Conservation (phyloP, 768 basidiomycete genomes). For the Hygrocybe coccinea region DNA sequence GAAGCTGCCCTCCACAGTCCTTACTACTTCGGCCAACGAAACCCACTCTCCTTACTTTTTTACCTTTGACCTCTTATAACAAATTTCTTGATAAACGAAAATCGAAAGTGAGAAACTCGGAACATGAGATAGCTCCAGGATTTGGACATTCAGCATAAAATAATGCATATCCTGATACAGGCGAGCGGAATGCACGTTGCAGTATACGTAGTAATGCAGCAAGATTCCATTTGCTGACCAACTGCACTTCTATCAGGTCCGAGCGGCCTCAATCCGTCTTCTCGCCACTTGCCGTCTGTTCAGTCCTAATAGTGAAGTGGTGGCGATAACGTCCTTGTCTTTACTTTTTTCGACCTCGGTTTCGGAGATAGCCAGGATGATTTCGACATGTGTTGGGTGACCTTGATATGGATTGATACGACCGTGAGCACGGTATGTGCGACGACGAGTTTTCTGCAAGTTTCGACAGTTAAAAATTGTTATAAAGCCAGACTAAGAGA, state of each 20-base stretch:
- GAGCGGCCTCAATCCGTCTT: conserved; percentile 81
- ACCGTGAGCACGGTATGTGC: conserved; percentile 98
- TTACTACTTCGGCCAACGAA: not conserved
- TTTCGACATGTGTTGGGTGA: conserved; percentile 93
- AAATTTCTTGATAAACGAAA: no score
- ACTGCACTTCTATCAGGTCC: conserved; percentile 21
- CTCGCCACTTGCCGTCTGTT: conserved; percentile 85
- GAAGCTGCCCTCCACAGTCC: no score
- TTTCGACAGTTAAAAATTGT: conserved; percentile 6
- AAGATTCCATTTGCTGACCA: no score
- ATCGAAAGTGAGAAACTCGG: no score
- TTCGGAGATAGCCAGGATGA: conserved; percentile 77
- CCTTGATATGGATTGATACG: conserved; percentile 99
- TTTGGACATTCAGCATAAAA: no score
- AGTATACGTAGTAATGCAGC: no score
- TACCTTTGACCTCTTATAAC: no score
- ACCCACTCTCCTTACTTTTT: no score
- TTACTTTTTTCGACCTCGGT: conserved; percentile 89
- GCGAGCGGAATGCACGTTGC: no score
- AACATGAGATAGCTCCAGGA: no score
- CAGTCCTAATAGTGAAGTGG: conserved; percentile 53
- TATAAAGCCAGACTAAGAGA: not conserved
- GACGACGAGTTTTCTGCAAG: conserved; percentile 89
- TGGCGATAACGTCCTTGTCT: conserved; percentile 53
- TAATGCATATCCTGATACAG: no score